Evolutionary conservation across 495 filamentous ascomycete species (phyloP), one percentile per base, ranked within the genome.

Genomic region (Clohesyomyces aquaticus): DNA sequence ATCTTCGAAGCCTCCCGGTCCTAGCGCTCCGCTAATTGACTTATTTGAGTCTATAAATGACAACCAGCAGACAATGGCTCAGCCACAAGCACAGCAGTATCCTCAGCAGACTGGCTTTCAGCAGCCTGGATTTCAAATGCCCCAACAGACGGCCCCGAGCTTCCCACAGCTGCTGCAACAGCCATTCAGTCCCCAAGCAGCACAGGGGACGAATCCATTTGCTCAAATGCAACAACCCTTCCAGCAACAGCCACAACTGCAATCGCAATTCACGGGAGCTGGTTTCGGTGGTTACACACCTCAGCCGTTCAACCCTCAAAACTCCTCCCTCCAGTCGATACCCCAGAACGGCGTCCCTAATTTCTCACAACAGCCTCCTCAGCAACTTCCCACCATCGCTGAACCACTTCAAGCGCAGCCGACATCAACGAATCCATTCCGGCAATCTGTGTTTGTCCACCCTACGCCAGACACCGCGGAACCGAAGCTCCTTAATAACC

Each of bases 1-100:
- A 58, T 71, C 76, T 25, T 61, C 73, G 2, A 63, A 62, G 53
- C 52, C 59, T 18, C 6, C 32, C 32, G 52, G 46, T 14, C 16
- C 26, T 11, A 63, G 26, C 22, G 58, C 52, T 19, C 65, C 65
- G 1, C 78, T 99, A 54, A 99, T 99, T 69, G 94, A 99, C 73
- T 96, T 99, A 74, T 99, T 99, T 72, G 94, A 94, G 62, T 93
- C 93, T 1, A 98, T 99, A 71, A 92, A 98, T 69, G 88, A 90
- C 69, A 93, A 93, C 63, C 91, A 93, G 74, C 91, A 92, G 60
- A 81, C 82, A 1, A 85, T 89, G 75, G 87, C 87, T 2, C 82
- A 85, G 50, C 61, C 75, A 23, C 72, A 78, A 35, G 58, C 63
- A 16, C 63, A 71, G 56, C 70, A 71, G 52, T 75, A 70, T 58